A percentile compares a stretch with the other conserved stretches of the same genome.
phyloP scores from a whole-genome alignment of 2,329 filamentous ascomycete species.

The Coniochaeta prunicola region DNA sequence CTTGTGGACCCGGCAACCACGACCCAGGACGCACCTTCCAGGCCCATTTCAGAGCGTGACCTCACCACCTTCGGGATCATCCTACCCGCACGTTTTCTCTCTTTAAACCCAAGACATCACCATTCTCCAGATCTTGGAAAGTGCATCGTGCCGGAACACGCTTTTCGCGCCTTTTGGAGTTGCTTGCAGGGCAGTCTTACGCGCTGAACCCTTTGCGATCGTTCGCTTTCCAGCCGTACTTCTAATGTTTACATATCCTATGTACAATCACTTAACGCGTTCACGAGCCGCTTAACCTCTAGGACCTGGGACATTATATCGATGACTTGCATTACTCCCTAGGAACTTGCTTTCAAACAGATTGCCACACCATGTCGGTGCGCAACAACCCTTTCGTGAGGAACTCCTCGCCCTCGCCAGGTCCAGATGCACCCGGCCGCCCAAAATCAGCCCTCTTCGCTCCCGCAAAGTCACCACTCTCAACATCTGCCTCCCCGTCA shows the following conservation, averaged over 20 bases:
- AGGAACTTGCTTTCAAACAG: neutral
- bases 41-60: neutral
- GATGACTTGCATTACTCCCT: neutral
- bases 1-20: conserved; percentile 3
- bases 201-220: conserved; percentile 6
- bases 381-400: conserved; percentile 77
- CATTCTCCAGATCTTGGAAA: neutral
- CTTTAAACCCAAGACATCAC: neutral
- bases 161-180: conserved; percentile 1
- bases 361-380: conserved; percentile 50
- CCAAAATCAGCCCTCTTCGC: conserved; percentile 72
- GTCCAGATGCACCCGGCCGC: conserved; percentile 42
- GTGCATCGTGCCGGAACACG: conserved; percentile 2
- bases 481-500: conserved; percentile 32
- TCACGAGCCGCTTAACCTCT: neutral
- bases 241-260: conserved; percentile 3
- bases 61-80: neutral
- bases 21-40: neutral
- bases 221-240: neutral
- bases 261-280: neutral
- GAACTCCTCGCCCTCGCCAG: conserved; percentile 59
- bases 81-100: neutral
- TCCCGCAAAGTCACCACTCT: conserved; percentile 38
- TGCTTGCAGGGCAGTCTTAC: conserved; percentile 2
- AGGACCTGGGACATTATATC: neutral